Conservation (phyloP, 139 green algal genomes). For the Coelastrella sp. region DNA sequence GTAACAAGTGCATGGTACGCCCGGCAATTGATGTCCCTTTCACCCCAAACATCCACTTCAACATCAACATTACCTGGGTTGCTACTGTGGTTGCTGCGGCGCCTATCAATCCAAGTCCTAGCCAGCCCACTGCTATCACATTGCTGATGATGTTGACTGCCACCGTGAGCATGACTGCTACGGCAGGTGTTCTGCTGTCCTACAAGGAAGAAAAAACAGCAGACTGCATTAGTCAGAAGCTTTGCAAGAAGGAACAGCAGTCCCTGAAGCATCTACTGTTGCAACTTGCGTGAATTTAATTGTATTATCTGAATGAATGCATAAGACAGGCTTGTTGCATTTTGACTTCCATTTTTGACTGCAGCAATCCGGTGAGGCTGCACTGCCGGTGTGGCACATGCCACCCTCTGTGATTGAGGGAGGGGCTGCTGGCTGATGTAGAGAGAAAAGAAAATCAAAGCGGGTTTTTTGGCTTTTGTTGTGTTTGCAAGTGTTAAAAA, state of each 20-base stretch:
- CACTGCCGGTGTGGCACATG: too few relatives aligned
- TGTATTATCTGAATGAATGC: too few relatives aligned
- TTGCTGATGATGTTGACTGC: conserved; percentile 52
- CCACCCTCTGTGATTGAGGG: too few relatives aligned
- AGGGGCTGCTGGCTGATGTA: too few relatives aligned
- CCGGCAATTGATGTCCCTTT: neutral
- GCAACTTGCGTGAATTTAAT: neutral
- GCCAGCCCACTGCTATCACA: conserved; percentile 63
- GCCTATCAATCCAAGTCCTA: conserved; percentile 69
- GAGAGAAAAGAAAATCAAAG: too few relatives aligned
- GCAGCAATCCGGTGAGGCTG: too few relatives aligned
- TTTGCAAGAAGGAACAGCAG: neutral
- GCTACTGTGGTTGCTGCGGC: conserved; percentile 70
- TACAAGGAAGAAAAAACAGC: neutral
- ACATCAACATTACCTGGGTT: conserved; percentile 64
- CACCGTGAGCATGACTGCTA: conserved; percentile 35
- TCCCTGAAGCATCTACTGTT: neutral
- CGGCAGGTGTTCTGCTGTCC: conserved; percentile 42
- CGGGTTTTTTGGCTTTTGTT: too few relatives aligned
- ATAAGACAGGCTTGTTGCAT: too few relatives aligned
- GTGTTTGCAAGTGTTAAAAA: too few relatives aligned
- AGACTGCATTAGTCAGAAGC: neutral
- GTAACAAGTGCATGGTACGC: neutral
- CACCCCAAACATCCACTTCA: neutral
- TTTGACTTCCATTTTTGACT: too few relatives aligned